Evolutionary conservation across 352 stramenopile genomes (phyloP).

Genomic region (Salisapilia sapeloensis): DNA sequence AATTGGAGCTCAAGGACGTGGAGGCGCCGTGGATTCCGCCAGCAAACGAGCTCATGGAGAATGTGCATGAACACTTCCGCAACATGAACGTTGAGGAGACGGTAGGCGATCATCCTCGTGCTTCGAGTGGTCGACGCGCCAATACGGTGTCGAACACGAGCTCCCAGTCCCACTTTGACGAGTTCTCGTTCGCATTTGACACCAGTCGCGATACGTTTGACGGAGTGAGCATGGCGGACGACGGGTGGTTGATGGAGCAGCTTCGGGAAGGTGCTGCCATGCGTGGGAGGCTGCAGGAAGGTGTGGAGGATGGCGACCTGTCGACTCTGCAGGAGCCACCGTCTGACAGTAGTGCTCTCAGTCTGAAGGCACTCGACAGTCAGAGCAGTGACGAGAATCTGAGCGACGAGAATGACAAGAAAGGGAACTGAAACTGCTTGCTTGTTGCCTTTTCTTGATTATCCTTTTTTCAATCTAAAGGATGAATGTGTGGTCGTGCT

Average conservation of each 20-base stretch:
- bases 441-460: no score
- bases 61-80: conserved; percentile 77
- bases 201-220: conserved; percentile 59
- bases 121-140: conserved; percentile 37
- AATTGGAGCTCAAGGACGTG: conserved; percentile 63
- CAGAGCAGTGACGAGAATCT: conserved; percentile 22
- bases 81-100: conserved; percentile 82
- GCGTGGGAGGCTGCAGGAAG: conserved; percentile 33
- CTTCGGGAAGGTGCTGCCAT: conserved; percentile 56
- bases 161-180: conserved; percentile 70
- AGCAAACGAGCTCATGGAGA: conserved; percentile 69
- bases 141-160: conserved; percentile 11
- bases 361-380: conserved; percentile 34
- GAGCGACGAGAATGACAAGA: conserved; percentile 42
- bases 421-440: no score
- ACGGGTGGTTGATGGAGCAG: conserved; percentile 70
- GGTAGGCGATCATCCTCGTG: conserved; percentile 46
- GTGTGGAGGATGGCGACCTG: conserved; percentile 34
- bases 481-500: no score
- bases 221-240: conserved; percentile 62
- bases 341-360: no score
- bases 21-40: conserved; percentile 65
- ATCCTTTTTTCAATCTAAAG: no score
- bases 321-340: no score
- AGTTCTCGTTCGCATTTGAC: conserved; percentile 81